A percentile compares a stretch with the other conserved stretches of the same genome.
Evolutionary conservation across 495 filamentous ascomycete species (phyloP).

Genomic region (Lasiosphaeriaceae sp.): DNA sequence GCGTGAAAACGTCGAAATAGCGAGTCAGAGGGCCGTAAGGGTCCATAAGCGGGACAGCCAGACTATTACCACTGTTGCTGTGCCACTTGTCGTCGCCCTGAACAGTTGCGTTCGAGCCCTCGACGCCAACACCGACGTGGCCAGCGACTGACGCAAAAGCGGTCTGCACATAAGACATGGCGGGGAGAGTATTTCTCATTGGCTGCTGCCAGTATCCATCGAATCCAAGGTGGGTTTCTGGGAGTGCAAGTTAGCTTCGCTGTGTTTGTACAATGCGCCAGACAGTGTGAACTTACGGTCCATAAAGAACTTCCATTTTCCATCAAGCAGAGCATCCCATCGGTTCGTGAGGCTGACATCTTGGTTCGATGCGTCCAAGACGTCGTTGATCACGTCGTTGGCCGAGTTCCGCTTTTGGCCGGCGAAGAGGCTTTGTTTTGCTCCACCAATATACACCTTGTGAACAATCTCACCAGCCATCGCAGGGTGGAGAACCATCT

Average conservation of each 20-base stretch:
- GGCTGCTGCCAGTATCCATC: constrained; percentile 63
- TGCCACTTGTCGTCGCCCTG: constrained; percentile 67
- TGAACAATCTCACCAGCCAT: constrained; percentile 59
- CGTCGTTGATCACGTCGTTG: constrained; percentile 57
- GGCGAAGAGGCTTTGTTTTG: constrained; percentile 59
- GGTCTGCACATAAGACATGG: constrained; percentile 55
- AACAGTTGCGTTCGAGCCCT: constrained; percentile 60
- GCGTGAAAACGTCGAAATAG: constrained; percentile 65
- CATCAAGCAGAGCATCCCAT: constrained; percentile 60
- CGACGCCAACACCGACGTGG: constrained; percentile 61
- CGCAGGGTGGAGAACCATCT: constrained; percentile 66
- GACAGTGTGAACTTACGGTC: constrained; percentile 42
- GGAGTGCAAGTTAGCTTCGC: constrained; percentile 5
- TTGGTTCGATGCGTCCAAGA: constrained; percentile 56
- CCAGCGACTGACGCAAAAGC: constrained; percentile 55
- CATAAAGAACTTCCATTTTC: constrained; percentile 74
- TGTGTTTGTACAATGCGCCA: background rate
- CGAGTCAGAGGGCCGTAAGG: constrained; percentile 58
- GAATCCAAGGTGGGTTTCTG: constrained; percentile 52
- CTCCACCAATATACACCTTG: constrained; percentile 58
- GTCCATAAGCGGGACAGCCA: constrained; percentile 55
- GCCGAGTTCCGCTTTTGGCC: constrained; percentile 62
- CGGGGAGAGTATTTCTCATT: constrained; percentile 63
- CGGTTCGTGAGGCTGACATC: constrained; percentile 57
- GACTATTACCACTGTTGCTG: constrained; percentile 50